Evolutionary conservation across 805 yeast species (phyloP), one percentile per base, ranked within the genome.

Genomic region (Spathaspora arborariae): DNA sequence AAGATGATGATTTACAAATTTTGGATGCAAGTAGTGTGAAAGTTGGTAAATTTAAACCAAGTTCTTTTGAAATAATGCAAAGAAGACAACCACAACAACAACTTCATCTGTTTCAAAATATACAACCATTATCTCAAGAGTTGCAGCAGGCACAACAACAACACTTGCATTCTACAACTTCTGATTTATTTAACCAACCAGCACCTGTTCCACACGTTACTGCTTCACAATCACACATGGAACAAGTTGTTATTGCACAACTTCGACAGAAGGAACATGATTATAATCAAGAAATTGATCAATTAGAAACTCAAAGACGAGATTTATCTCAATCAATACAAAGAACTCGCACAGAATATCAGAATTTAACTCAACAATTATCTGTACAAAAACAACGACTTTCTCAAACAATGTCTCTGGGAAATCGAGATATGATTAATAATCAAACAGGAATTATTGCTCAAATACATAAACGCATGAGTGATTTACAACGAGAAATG

Each of bases 1-100:
- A 47, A 4, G 61, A 56, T 39, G 70, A 64, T 40, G 71, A 66
- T 13, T 44, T 65, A 5, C 55, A 60, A 20, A 58, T 62, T 15
- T 49, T 65, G 5, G 61, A 60, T 16, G 60, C 57, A 22, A 66
- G 61, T 45, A 70, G 68, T 9, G 58, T 58, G n/a, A 48, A 55
- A 4, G 58, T 42, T 6, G 45, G 58, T 2, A 56, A 50, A 8
- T 65, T 65, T 49, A 64, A 62, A 39, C 47, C 52, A 13, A 53
- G 56, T n/a, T 51, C 62, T 2, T 62, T 62, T 34, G 56, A 54
- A 13, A 9, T 33, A 19, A 20, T 33, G 37, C 50, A 47, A 18
- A 15, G 11, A 21, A 22, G 15, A 22, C 19, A 20, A 5, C 27
- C 30, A 39, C 42, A 9, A 19, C 37, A 8, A 39, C 35, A 5